Evolutionary conservation across 2,329 filamentous ascomycete species (phyloP).

Genomic region (Phialophora chinensis): DNA sequence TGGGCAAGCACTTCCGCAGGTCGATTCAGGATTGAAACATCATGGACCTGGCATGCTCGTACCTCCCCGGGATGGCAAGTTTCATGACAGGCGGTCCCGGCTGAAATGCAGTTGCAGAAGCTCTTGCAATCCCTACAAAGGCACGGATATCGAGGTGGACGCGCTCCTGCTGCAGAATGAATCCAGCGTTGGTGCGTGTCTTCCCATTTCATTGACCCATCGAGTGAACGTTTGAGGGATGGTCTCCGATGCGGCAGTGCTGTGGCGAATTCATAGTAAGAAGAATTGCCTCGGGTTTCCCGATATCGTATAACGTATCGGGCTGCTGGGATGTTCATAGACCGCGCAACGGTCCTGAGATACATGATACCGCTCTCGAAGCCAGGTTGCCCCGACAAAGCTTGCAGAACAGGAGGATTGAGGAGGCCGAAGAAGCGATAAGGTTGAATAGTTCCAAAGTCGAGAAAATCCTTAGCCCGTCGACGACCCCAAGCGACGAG

Average conservation of each 20-base stretch:
- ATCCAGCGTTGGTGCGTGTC: constrained; percentile 15
- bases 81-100: not conserved
- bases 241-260: constrained; percentile 2
- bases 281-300: not conserved
- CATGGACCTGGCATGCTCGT: not conserved
- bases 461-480: constrained; percentile 5
- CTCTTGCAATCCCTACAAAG: not conserved
- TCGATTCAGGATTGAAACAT: not conserved
- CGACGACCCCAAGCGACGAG: constrained; percentile 7
- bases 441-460: not conserved
- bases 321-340: constrained; percentile 6
- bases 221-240: constrained; percentile 40
- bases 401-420: not conserved
- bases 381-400: not conserved
- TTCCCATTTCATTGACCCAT: constrained; percentile 39
- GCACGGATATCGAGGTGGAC: not conserved
- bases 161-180: not conserved
- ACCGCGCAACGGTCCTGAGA: not conserved
- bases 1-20: not conserved
- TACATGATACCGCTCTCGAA: not conserved
- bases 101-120: not conserved
- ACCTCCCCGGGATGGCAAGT: not conserved
- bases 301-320: constrained; percentile 7
- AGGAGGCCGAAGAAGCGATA: not conserved
- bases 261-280: not conserved